Percentiles rank a stretch among this genome's conserved stretches.
Conservation (phyloP, 192 early-diverging fungal genomes). For the Coemansia sp. region DNA sequence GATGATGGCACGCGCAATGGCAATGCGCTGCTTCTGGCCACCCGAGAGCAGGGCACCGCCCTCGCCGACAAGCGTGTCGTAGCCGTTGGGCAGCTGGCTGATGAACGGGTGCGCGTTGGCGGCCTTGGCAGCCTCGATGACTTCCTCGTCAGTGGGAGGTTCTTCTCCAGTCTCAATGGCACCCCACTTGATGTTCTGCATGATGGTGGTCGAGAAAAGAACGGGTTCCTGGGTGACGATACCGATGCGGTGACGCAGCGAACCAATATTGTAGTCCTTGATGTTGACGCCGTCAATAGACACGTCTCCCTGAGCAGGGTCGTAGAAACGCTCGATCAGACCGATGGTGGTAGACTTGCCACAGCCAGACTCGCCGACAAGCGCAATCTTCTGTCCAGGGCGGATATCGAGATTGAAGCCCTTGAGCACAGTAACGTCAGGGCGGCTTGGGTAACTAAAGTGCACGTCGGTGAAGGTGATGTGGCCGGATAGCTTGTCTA, state of each 20-base stretch:
- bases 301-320: conserved; percentile 56
- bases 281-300: conserved; percentile 72
- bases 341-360: conserved; percentile 84
- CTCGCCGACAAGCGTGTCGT: conserved; percentile 87
- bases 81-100: conserved; percentile 62
- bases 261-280: conserved; percentile 70
- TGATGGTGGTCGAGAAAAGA: conserved; percentile 73
- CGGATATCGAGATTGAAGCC: conserved; percentile 69
- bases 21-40: conserved; percentile 95
- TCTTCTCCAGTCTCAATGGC: conserved; percentile 51
- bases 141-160: conserved; percentile 68
- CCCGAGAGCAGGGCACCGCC: conserved; percentile 75
- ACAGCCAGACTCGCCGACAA: conserved; percentile 84
- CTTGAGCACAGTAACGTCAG: conserved; percentile 76
- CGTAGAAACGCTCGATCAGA: conserved; percentile 86
- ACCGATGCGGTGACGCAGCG: conserved; percentile 82
- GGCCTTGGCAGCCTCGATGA: conserved; percentile 60
- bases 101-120: conserved; percentile 79
- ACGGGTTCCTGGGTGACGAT: conserved; percentile 91
- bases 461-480: conserved; percentile 75
- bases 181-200: conserved; percentile 78
- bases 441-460: conserved; percentile 82
- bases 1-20: conserved; percentile 88
- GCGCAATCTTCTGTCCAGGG: conserved; percentile 79
- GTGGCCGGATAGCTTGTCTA: conserved; percentile 53